Percentiles rank a stretch among this genome's conserved stretches.
Conservation (phyloP, 2,329 filamentous ascomycete species). For the Aspergillus ibericus region DNA sequence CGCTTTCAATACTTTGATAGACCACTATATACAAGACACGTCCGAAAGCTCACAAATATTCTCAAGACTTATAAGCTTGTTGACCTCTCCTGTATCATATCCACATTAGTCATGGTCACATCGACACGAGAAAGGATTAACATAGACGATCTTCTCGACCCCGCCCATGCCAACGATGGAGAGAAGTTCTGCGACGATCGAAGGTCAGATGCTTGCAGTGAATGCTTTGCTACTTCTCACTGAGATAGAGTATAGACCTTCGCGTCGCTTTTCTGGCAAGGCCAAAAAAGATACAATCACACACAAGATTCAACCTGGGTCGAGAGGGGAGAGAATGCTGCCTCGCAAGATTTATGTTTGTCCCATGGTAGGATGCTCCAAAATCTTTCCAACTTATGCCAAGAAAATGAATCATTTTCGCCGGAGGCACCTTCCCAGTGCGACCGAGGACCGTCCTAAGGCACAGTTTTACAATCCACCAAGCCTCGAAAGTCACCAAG, state of each 20-base stretch:
- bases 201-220: neutral
- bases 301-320: neutral
- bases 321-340: neutral
- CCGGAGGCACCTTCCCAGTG: neutral
- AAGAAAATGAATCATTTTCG: neutral
- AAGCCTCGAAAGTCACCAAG: neutral
- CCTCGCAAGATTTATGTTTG: neutral
- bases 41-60: neutral
- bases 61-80: neutral
- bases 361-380: neutral
- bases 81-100: neutral
- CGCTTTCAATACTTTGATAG: neutral
- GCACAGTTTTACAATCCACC: neutral
- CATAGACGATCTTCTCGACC: neutral
- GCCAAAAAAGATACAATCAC: neutral
- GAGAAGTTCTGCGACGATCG: neutral
- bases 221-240: neutral
- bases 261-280: neutral
- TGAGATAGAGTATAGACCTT: neutral
- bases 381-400: neutral
- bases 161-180: neutral
- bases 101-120: neutral
- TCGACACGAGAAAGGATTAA: neutral
- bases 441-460: neutral
- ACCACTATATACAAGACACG: neutral